Percentiles rank a stretch among this genome's conserved stretches.
phyloP scores from a whole-genome alignment of 2,329 filamentous ascomycete genomes.

The Scorias spongiosa region DNA sequence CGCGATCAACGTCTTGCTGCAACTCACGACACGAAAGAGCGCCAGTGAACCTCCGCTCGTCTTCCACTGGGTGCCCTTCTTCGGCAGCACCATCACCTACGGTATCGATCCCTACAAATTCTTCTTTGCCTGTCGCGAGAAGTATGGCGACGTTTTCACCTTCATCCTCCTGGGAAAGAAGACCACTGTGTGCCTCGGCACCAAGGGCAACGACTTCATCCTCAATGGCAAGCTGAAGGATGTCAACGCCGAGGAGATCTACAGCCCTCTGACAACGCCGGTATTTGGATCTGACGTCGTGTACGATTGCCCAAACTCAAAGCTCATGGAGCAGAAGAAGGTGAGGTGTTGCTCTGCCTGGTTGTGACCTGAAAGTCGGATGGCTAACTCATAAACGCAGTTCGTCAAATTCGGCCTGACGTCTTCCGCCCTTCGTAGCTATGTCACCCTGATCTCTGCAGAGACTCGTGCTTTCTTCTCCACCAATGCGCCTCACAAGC shows the following conservation, averaged over 20 bases:
- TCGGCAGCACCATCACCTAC: slow-evolving; percentile 86
- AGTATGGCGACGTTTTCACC: slow-evolving; percentile 85
- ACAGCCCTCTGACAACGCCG: slow-evolving; percentile 56
- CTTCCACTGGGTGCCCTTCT: slow-evolving; percentile 51
- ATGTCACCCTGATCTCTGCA: slow-evolving; percentile 62
- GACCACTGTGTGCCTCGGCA: slow-evolving; percentile 72
- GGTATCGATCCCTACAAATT: slow-evolving; percentile 88
- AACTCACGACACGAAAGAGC: slow-evolving; percentile 55
- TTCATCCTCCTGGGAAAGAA: slow-evolving; percentile 80
- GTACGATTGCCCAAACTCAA: slow-evolving; percentile 80
- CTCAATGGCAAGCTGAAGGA: slow-evolving; percentile 83
- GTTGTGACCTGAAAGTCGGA: neutral
- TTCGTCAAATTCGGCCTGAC: slow-evolving; percentile 74
- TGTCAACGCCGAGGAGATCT: slow-evolving; percentile 81
- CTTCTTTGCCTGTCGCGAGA: slow-evolving; percentile 57
- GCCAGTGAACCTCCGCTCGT: slow-evolving; percentile 50
- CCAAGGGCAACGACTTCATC: slow-evolving; percentile 78
- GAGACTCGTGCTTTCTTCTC: slow-evolving; percentile 64
- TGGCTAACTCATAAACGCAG: slow-evolving; percentile 22
- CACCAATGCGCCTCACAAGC: slow-evolving; percentile 35
- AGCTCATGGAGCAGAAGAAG: slow-evolving; percentile 95
- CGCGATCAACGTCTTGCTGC: slow-evolving; percentile 62
- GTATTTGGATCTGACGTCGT: slow-evolving; percentile 76
- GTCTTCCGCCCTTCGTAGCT: slow-evolving; percentile 56
- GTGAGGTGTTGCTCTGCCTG: slow-evolving; percentile 27